Conservation (phyloP, 495 filamentous ascomycete genomes). For the Tuber calosporum region DNA sequence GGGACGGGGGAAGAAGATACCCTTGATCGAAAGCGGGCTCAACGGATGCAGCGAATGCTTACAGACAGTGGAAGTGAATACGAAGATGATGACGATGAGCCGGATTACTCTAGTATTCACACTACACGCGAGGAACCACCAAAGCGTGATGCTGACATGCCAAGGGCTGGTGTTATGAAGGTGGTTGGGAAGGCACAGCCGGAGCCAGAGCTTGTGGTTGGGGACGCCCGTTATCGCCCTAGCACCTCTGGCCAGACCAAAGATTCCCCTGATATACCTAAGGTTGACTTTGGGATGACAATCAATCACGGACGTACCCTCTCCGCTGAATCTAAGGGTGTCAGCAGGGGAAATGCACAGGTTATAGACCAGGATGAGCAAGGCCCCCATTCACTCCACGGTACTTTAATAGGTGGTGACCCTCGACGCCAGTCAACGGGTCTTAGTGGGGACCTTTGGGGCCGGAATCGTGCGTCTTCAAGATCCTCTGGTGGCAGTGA, state of each 20-base stretch:
- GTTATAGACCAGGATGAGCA: slow-evolving; percentile 21
- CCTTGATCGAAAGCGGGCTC: slow-evolving; percentile 31
- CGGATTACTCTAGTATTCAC: slow-evolving; percentile 47
- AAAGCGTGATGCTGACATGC: slow-evolving; percentile 50
- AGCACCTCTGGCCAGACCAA: slow-evolving; percentile 29
- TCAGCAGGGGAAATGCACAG: slow-evolving; percentile 27
- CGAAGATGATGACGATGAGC: slow-evolving; percentile 42
- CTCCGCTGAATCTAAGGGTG: slow-evolving; percentile 33
- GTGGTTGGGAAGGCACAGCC: slow-evolving; percentile 57
- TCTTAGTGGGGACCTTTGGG: slow-evolving; percentile 23
- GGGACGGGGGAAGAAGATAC: slow-evolving; percentile 32
- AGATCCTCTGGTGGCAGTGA: slow-evolving; percentile 30
- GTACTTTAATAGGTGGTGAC: slow-evolving; percentile 29
- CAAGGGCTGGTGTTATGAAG: slow-evolving; percentile 74
- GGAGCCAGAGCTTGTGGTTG: slow-evolving; percentile 52
- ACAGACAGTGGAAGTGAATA: slow-evolving; percentile 41
- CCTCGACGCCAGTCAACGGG: slow-evolving; percentile 22
- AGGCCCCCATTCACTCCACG: slow-evolving; percentile 25
- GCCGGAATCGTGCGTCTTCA: slow-evolving; percentile 32
- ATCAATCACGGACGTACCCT: slow-evolving; percentile 56
- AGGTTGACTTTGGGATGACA: slow-evolving; percentile 83
- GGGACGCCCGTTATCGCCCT: slow-evolving; percentile 53
- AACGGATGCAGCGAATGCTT: slow-evolving; percentile 35
- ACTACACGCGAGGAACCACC: slow-evolving; percentile 38
- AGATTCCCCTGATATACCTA: slow-evolving; percentile 50